phyloP scores from a whole-genome alignment of 2,329 filamentous ascomycete species.

The Clonostachys rhizophaga region DNA sequence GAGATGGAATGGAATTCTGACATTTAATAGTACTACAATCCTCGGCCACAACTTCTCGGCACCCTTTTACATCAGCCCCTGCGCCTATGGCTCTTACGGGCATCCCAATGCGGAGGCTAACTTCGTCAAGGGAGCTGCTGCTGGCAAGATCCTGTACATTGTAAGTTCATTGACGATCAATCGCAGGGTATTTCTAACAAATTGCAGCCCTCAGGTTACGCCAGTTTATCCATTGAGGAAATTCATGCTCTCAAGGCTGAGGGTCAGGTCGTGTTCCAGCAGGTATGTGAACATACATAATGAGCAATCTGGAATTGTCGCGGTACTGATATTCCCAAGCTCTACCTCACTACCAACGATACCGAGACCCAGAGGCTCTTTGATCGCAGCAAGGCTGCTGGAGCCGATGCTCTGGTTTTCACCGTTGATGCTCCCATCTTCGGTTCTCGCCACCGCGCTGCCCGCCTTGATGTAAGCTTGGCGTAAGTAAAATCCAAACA shows the following conservation, averaged over 20 bases:
- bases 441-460: constrained; percentile 33
- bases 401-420: constrained; percentile 28
- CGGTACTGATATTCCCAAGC: constrained; percentile 30
- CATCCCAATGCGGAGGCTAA: constrained; percentile 42
- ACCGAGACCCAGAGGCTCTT: constrained; percentile 24
- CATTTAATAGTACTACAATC: constrained; percentile 31
- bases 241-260: constrained; percentile 25
- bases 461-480: constrained; percentile 29
- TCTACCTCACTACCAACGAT: constrained; percentile 22
- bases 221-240: constrained; percentile 24
- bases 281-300: constrained; percentile 23
- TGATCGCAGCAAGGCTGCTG: constrained; percentile 20
- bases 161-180: constrained; percentile 7
- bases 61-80: constrained; percentile 51
- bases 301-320: constrained; percentile 21
- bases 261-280: constrained; percentile 13
- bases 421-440: constrained; percentile 31
- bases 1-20: no score
- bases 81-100: constrained; percentile 36
- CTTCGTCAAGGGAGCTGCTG: constrained; percentile 41
- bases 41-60: constrained; percentile 47
- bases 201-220: constrained; percentile 23
- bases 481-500: constrained; percentile 12
- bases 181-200: not conserved
- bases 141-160: constrained; percentile 46